phyloP scores from a whole-genome alignment of 169 alveolate species.

The Plasmodium sp. region DNA sequence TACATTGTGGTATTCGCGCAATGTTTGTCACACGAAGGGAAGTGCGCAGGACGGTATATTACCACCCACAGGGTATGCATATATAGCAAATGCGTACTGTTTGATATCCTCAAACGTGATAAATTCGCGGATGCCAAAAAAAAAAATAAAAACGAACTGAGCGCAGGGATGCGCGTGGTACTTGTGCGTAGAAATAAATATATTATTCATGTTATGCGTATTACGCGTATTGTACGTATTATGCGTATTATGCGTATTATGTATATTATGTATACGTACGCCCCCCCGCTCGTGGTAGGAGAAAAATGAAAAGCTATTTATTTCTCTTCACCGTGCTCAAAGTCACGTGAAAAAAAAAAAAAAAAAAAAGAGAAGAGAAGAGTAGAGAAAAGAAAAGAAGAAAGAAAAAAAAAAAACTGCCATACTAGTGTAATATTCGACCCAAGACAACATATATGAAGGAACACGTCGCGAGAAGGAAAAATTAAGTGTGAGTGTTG shows the following conservation, averaged over 20 bases:
- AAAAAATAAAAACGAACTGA: neutral
- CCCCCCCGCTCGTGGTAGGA: neutral
- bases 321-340: neutral
- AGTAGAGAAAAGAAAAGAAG: neutral
- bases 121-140: neutral
- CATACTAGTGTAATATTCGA: neutral
- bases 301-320: neutral
- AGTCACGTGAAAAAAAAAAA: neutral
- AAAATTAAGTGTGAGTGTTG: neutral
- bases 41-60: neutral
- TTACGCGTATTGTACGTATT: too few species aligned
- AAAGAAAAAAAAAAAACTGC: neutral
- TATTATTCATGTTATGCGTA: neutral
- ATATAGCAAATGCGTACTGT: neutral
- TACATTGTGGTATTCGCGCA: neutral
- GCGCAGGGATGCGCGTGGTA: neutral
- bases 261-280: neutral
- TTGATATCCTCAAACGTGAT: neutral
- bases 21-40: neutral
- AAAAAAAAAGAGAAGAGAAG: too few species aligned
- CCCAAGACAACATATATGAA: neutral
- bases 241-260: too few species aligned
- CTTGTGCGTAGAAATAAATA: neutral
- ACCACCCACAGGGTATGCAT: neutral
- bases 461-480: neutral